Evolutionary conservation across 768 basidiomycete species (phyloP).

Genomic region (Rhizopogon vesiculosus): DNA sequence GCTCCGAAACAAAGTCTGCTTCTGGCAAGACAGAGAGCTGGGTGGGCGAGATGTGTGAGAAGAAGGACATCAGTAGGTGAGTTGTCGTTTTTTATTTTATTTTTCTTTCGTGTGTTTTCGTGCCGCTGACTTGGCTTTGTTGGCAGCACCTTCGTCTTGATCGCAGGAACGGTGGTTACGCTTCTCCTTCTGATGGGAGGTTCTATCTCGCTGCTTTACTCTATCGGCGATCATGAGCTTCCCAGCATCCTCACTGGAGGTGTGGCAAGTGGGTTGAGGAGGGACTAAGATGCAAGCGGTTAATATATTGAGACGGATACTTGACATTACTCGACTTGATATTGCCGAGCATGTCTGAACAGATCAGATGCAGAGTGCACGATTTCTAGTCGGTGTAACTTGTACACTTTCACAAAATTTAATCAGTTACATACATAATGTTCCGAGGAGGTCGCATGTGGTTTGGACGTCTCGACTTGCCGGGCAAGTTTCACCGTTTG

Average conservation of each 20-base stretch:
- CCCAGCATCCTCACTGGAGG: slow-evolving; percentile 74
- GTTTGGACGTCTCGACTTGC: not conserved
- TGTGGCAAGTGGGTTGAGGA: slow-evolving; percentile 43
- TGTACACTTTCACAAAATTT: not conserved
- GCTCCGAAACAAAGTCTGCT: slow-evolving; percentile 42
- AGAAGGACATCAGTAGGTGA: slow-evolving; percentile 77
- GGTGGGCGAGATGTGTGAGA: slow-evolving; percentile 75
- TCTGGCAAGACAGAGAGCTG: slow-evolving; percentile 58
- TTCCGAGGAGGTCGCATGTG: no score
- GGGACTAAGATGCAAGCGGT: slow-evolving; percentile 33
- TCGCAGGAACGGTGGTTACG: slow-evolving; percentile 62
- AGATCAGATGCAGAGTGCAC: not conserved
- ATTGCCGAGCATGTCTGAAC: no score
- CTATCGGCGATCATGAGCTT: slow-evolving; percentile 55
- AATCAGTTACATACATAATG: not conserved
- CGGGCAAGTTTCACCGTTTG: no score
- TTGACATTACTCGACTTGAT: not conserved
- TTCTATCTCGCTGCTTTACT: slow-evolving; percentile 60
- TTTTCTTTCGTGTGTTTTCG: not conserved
- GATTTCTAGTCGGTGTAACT: not conserved
- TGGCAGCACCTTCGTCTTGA: slow-evolving; percentile 65
- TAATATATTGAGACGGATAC: not conserved
- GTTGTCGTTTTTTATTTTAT: slow-evolving; percentile 23
- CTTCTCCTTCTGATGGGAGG: slow-evolving; percentile 64
- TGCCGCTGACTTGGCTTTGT: not conserved